Evolutionary conservation across 768 basidiomycete species (phyloP).

Genomic region (Chalciporus piperatus): DNA sequence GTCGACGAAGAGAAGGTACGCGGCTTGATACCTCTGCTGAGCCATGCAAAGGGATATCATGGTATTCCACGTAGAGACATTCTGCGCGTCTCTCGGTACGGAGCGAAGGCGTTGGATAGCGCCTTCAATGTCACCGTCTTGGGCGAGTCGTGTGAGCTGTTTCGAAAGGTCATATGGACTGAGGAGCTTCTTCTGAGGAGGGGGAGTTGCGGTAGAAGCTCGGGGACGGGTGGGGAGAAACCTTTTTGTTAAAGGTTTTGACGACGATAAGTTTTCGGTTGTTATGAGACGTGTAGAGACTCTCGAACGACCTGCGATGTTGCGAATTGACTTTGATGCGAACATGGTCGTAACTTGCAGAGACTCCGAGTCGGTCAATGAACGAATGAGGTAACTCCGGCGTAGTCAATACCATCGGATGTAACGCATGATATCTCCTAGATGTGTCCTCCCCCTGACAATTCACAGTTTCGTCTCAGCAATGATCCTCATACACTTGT

Average conservation of each 20-base stretch:
- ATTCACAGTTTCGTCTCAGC: too few relatives aligned
- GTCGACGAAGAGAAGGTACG: constrained; percentile 66
- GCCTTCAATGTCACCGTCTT: constrained; percentile 52
- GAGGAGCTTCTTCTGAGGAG: constrained; percentile 35
- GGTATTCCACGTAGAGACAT: constrained; percentile 76
- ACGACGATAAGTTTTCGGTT: not conserved
- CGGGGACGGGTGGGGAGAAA: not conserved
- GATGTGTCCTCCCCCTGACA: too few relatives aligned
- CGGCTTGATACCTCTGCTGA: constrained; percentile 52
- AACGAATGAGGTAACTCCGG: too few relatives aligned
- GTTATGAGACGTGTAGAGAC: not conserved
- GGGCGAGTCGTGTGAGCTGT: constrained; percentile 57
- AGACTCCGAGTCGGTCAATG: too few relatives aligned
- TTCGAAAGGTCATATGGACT: constrained; percentile 61
- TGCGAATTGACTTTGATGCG: not conserved
- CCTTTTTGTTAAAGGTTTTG: not conserved
- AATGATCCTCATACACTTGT: not conserved
- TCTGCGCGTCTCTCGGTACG: constrained; percentile 71
- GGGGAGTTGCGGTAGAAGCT: not conserved
- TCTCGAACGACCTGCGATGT: not conserved
- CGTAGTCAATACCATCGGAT: too few relatives aligned
- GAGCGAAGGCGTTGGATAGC: constrained; percentile 68
- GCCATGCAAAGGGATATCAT: constrained; percentile 66
- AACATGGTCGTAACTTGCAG: constrained; percentile 18
- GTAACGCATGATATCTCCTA: too few relatives aligned